Evolutionary conservation across 2,329 filamentous ascomycete genomes (phyloP).

Genomic region (Emergomyces orientalis): DNA sequence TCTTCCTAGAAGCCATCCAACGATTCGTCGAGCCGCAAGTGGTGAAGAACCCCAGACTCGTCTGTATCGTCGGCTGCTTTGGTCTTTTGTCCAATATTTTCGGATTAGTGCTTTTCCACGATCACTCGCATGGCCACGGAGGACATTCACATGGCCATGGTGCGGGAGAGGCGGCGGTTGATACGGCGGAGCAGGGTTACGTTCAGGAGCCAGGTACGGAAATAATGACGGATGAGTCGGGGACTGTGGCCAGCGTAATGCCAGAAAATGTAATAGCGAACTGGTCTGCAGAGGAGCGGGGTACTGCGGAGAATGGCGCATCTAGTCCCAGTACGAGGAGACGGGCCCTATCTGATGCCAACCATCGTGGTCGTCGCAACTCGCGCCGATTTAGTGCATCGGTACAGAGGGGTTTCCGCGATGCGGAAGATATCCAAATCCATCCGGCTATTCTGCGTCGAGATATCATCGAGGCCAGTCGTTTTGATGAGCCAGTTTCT

Average conservation of each 20-base stretch:
- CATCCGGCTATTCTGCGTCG: constrained; percentile 86
- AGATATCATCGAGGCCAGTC: constrained; percentile 80
- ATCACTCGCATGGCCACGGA: constrained; percentile 61
- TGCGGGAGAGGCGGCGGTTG: constrained; percentile 39
- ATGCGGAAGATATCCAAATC: constrained; percentile 64
- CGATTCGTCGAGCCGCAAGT: constrained; percentile 85
- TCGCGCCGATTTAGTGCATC: constrained; percentile 42
- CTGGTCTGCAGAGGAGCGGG: not conserved
- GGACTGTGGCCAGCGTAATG: constrained; percentile 52
- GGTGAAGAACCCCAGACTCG: constrained; percentile 74
- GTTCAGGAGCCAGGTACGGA: constrained; percentile 26
- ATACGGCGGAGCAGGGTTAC: constrained; percentile 33
- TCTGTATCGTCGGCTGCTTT: constrained; percentile 78
- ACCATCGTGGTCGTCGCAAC: constrained; percentile 21
- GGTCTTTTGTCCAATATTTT: constrained; percentile 82
- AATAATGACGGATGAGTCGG: constrained; percentile 47
- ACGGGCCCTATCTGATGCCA: not conserved
- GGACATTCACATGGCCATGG: constrained; percentile 42
- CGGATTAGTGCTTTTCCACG: constrained; percentile 83
- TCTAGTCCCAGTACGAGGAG: not conserved
- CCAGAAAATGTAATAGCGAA: constrained; percentile 46
- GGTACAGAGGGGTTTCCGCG: constrained; percentile 46
- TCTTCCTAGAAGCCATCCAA: constrained; percentile 88
- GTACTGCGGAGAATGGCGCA: constrained; percentile 9
- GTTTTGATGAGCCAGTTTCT: constrained; percentile 46